Evolutionary conservation across 1,139 yeast genomes (phyloP), one percentile per base, ranked within the genome.

Genomic region (Candida pseudoviswanathii): DNA sequence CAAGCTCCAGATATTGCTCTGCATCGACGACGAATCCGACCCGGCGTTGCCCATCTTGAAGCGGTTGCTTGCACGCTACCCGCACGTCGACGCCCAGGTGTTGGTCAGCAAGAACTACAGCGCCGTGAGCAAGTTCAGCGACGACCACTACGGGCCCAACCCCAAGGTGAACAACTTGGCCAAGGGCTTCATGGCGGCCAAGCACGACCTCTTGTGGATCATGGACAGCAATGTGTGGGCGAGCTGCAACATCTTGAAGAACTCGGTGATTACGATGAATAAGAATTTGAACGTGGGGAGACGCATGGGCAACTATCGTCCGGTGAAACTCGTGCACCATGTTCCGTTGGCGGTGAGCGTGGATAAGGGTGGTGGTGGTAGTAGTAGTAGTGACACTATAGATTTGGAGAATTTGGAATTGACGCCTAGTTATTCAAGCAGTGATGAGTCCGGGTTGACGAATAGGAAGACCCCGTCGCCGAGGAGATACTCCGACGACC

Each of bases 201-300:
- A 82, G 58, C 73, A 82, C 64, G 96, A 90, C 62, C 78, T 87
- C 31, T 59, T 90, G 10, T 90, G 97, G 97, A 82, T 89, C n/a
- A 76, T 89, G 71, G 97, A 90, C 65, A 84, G 94, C 40, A 90
- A 90, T 61, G 95, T 88, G 5, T 88, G 92, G 89, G 89, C 87
- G 1, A 70, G 83, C 39, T 81, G 86, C 0, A 81, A 85, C 36
- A 78, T 90, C 0, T 69, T 90, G 56, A 67, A 72, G n/a, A 78
- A 92, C 52, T 86, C 96, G 0, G 85, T 89, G 4, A 68, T 65
- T 22, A 71, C 86, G 7, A 73, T 89, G 56, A 66, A 71, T 41
- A 58, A 62, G 25, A 67, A 75, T 51, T 75, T 72, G 26, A 82
- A 83, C 52, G 79, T 82, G 58, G 85, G 85, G 0, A 57, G 68